Base-by-base conservation (phyloP, 2,329 filamentous ascomycete genomes). In the Colletotrichum sp. region DNA sequence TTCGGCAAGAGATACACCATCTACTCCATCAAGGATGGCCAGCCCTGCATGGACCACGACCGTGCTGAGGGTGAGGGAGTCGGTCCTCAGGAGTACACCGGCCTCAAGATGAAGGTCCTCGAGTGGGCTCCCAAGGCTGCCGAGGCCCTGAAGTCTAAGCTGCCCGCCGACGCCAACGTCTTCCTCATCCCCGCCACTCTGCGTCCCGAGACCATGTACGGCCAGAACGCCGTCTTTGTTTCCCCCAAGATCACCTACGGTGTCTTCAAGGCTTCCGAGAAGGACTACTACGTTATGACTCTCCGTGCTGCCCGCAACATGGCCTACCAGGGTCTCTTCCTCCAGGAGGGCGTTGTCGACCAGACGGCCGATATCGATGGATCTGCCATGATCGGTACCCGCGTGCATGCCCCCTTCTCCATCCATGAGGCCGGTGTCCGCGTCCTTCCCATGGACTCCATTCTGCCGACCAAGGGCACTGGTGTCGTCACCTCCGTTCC, bases 151-250 rank as follows among this genome's bases (percentile, higher is more conserved):
- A 90, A 94, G 83, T 93, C 92, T 78, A 97, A 96, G 87, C 87
- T 99, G 6, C 95, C 96, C 8, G 90, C 93, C 44, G 92, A 91
- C 78, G 94, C 95, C 62, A 94, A 94, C 77, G 94, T 98, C 72
- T 99, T 94, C 88, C 94, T 99, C 81, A 92, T 99, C 15, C 95
- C 97, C 15, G 97, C 97, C 18, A 99, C 97, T 71, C 90, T 99
- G 77, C 91, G 97, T 77, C 95, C 97, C 4, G 97, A 99, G 89
- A 99, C 97, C 44, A 99, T 99, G 96, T 99, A 99, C 83, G 98
- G 98, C 55, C 97, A 99, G 86, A 98, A 93, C 6, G 98, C 95
- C 87, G 98, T 96, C 84, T 99, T 99, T 80, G 95, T 99, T 64
- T 95, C 96, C 5, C 96, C 97, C 12, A 95, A 94, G 82, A 94